Percentiles rank a stretch among this genome's conserved stretches.
These are phyloP conservation scores for Verbena officinalis DNA, from an alignment of 257 asterid species.

Conservation along the genomic window DNA sequence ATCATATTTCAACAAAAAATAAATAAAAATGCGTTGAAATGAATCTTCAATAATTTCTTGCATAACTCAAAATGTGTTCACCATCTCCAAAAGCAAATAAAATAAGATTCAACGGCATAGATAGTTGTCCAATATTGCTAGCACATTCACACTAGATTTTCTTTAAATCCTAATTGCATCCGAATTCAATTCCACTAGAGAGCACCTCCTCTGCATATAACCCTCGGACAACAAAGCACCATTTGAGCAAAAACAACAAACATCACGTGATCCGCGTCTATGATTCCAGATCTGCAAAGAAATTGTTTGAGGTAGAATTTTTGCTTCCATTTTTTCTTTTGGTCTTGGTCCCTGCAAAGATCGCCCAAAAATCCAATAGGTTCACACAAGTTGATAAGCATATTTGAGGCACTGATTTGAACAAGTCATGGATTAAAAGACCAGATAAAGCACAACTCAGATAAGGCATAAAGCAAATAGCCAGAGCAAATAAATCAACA, in stretches of 20 bases:
- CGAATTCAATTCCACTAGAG: background rate
- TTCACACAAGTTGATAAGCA: background rate
- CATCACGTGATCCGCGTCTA: no score
- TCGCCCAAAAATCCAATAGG: constrained; percentile 15
- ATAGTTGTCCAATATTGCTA: background rate
- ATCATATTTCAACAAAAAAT: background rate
- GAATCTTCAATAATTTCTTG: background rate
- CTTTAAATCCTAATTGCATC: background rate
- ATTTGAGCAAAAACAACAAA: no score
- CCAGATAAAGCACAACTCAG: background rate
- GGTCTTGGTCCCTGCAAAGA: constrained; percentile 66
- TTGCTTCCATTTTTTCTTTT: constrained; percentile 54
- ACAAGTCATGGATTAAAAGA: background rate
- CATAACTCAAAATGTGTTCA: background rate
- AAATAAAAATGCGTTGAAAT: background rate
- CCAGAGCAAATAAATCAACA: no score
- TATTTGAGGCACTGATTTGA: background rate
- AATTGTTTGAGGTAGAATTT: constrained; percentile 43
- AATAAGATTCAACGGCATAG: background rate
- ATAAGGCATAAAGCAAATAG: background rate
- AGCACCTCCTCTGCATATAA: background rate
- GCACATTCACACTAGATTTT: background rate
- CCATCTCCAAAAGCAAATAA: background rate
- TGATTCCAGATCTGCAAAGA: constrained; percentile 71
- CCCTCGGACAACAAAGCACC: background rate